phyloP scores from a whole-genome alignment of 495 filamentous ascomycete species.

The Aspergillus diversus region DNA sequence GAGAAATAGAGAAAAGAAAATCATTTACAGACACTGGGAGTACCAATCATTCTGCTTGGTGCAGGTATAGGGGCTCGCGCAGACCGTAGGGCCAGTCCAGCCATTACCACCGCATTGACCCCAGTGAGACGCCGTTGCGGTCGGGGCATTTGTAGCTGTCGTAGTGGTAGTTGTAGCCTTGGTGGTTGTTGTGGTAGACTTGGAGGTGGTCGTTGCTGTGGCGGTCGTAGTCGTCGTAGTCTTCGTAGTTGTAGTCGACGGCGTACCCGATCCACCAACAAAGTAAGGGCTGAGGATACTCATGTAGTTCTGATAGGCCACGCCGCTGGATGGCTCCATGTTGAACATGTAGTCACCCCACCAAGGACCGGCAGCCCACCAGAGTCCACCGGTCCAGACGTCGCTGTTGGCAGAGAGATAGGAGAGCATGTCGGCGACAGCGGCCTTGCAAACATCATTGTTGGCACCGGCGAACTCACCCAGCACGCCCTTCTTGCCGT shows the following conservation, averaged over 20 bases:
- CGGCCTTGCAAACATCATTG: slow-evolving; percentile 65
- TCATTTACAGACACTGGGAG: slow-evolving; percentile 46
- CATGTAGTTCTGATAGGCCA: slow-evolving; percentile 50
- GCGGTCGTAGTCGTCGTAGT: slow-evolving; percentile 28
- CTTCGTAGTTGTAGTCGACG: slow-evolving; percentile 27
- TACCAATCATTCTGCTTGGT: slow-evolving; percentile 44
- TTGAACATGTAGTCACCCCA: slow-evolving; percentile 62
- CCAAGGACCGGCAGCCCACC: slow-evolving; percentile 71
- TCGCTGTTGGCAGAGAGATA: slow-evolving; percentile 63
- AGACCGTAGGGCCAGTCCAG: slow-evolving; percentile 54
- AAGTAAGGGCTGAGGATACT: slow-evolving; percentile 42
- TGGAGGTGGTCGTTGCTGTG: slow-evolving; percentile 30
- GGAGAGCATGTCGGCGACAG: slow-evolving; percentile 65
- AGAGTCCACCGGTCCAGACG: slow-evolving; percentile 71
- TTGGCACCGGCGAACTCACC: slow-evolving; percentile 74
- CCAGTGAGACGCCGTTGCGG: slow-evolving; percentile 34
- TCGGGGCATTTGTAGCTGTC: slow-evolving; percentile 24
- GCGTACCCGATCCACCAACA: slow-evolving; percentile 27
- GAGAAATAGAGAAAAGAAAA: background rate
- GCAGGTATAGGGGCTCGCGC: slow-evolving; percentile 44
- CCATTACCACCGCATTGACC: slow-evolving; percentile 54
- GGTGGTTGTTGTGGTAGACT: slow-evolving; percentile 21
- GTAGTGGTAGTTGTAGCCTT: slow-evolving; percentile 21
- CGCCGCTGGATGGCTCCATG: slow-evolving; percentile 60
- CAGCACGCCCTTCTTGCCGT: slow-evolving; percentile 68